Evolutionary conservation across 2,329 filamentous ascomycete genomes (phyloP).

Genomic region (Neofusicoccum laricinum): DNA sequence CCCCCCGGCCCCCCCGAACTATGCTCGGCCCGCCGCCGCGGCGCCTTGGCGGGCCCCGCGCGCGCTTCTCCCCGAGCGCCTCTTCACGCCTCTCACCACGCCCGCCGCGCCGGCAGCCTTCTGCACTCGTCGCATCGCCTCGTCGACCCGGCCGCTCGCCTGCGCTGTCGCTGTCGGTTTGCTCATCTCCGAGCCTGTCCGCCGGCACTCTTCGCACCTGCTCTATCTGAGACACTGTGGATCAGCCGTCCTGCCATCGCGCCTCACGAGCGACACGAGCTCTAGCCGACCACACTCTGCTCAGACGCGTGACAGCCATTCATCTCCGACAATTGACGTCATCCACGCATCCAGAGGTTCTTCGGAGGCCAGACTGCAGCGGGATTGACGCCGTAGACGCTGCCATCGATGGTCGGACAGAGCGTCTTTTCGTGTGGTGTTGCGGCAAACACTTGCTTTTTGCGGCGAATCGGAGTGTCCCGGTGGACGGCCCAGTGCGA

Average conservation of each 20-base stretch:
- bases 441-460: too few species aligned
- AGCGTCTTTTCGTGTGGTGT: too few species aligned
- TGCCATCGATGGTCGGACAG: too few species aligned
- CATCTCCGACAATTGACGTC: neutral
- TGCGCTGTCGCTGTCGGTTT: neutral
- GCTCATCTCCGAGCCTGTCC: neutral
- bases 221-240: conserved; percentile 2
- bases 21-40: neutral
- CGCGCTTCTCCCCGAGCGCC: neutral
- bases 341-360: too few species aligned
- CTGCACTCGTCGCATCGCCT: neutral
- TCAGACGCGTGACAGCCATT: neutral
- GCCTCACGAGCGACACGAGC: neutral
- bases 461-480: too few species aligned
- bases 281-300: neutral
- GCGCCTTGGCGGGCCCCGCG: neutral
- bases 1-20: too few species aligned
- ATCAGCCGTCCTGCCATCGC: neutral
- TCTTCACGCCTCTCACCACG: neutral
- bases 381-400: too few species aligned
- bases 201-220: neutral
- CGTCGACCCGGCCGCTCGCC: neutral
- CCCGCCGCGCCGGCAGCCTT: neutral
- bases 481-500: too few species aligned
- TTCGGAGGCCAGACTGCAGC: too few species aligned